Evolutionary conservation across 2,329 filamentous ascomycete genomes (phyloP).

Genomic region (Colletotrichum sp.): DNA sequence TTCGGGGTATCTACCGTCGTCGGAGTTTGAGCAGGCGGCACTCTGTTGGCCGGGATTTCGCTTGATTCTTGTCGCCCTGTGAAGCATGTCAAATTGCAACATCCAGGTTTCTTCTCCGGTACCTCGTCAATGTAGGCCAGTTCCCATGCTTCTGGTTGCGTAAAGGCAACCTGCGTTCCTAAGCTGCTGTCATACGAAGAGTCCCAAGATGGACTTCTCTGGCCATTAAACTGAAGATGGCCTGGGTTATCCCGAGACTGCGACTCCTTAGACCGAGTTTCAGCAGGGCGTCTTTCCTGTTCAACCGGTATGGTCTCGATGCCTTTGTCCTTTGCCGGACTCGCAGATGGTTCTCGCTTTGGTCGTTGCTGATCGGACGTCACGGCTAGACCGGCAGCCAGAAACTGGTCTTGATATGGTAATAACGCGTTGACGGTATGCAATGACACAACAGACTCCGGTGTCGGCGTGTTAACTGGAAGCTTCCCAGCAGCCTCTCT

Average conservation of each 20-base stretch:
- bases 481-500: constrained; percentile 41
- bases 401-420: constrained; percentile 59
- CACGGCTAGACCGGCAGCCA: constrained; percentile 58
- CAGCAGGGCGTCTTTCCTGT: background rate
- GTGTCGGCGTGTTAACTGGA: constrained; percentile 44
- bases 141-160: constrained; percentile 33
- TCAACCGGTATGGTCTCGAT: background rate
- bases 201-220: constrained; percentile 4
- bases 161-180: constrained; percentile 36
- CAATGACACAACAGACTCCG: constrained; percentile 46
- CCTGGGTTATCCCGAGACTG: background rate
- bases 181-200: constrained; percentile 23
- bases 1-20: constrained; percentile 10
- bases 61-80: background rate
- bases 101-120: constrained; percentile 24
- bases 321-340: background rate
- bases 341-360: constrained; percentile 14
- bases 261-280: background rate
- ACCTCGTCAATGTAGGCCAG: constrained; percentile 36
- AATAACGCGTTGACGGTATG: constrained; percentile 58
- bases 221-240: constrained; percentile 16
- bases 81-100: constrained; percentile 8
- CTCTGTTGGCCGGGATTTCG: background rate
- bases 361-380: constrained; percentile 54
- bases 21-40: background rate